A percentile compares a stretch with the other conserved stretches of the same genome.
phyloP scores from a whole-genome alignment of 2,329 filamentous ascomycete genomes.

The Talaromyces sp. region DNA sequence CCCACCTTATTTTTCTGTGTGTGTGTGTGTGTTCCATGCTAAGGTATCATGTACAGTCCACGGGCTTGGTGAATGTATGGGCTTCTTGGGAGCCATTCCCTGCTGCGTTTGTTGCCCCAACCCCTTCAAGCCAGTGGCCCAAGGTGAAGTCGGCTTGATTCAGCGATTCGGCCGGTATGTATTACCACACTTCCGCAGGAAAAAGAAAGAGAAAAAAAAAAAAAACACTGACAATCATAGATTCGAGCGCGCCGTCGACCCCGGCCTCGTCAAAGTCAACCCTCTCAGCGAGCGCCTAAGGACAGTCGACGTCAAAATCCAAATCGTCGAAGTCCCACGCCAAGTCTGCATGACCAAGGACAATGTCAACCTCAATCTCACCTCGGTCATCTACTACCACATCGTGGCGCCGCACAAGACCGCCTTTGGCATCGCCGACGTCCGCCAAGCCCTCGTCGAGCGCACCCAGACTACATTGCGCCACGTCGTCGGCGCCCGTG shows the following conservation, averaged over 20 bases:
- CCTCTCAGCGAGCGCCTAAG: slow-evolving; percentile 84
- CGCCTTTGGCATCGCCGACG: slow-evolving; percentile 91
- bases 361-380: slow-evolving; percentile 90
- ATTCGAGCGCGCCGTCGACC: slow-evolving; percentile 89
- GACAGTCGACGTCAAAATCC: slow-evolving; percentile 97
- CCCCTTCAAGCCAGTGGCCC: slow-evolving; percentile 85
- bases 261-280: slow-evolving; percentile 95
- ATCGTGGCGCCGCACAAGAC: slow-evolving; percentile 93
- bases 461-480: slow-evolving; percentile 96
- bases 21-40: neutral
- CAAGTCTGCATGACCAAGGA: slow-evolving; percentile 99
- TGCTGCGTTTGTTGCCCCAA: slow-evolving; percentile 93
- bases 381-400: slow-evolving; percentile 98
- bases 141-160: slow-evolving; percentile 92
- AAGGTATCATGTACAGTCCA: slow-evolving; percentile 55
- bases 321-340: slow-evolving; percentile 91
- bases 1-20: neutral
- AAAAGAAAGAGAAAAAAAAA: too few species aligned
- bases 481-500: slow-evolving; percentile 91
- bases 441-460: slow-evolving; percentile 93
- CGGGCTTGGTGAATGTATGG: slow-evolving; percentile 67
- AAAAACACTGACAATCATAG: too few species aligned
- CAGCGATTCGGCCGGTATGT: slow-evolving; percentile 75
- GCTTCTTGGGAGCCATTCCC: slow-evolving; percentile 78
- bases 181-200: too few species aligned